Conservation (phyloP, 2,329 filamentous ascomycete species). For the Hymenoscyphus salicellus region DNA sequence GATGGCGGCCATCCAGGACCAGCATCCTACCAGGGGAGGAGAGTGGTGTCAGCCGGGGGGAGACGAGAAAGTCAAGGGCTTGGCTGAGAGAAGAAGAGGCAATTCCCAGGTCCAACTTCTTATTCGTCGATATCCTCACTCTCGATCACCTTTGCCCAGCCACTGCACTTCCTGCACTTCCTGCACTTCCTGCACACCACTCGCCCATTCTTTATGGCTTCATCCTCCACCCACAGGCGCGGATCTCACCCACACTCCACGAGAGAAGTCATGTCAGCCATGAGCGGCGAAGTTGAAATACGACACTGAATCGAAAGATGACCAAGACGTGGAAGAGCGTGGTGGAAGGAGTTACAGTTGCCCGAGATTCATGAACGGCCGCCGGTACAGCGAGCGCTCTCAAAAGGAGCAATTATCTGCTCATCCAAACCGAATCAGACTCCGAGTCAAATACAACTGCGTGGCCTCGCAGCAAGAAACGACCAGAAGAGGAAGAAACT, state of each 20-base stretch:
- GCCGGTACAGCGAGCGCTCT: neutral
- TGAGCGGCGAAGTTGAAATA: neutral
- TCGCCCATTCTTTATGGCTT: neutral
- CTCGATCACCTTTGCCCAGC: neutral
- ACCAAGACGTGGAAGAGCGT: neutral
- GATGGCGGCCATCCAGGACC: neutral
- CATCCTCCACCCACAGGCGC: neutral
- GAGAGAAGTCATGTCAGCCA: neutral
- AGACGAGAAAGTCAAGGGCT: neutral
- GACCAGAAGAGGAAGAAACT: neutral
- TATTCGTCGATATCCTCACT: neutral
- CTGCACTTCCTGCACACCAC: neutral
- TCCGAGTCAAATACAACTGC: neutral
- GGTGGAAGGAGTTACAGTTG: neutral
- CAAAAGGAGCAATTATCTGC: neutral
- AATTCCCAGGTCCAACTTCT: neutral
- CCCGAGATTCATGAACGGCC: neutral
- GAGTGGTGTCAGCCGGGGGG: neutral
- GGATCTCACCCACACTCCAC: neutral
- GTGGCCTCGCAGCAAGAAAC: neutral
- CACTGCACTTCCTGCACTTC: neutral
- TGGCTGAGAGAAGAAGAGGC: neutral
- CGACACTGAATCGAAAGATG: neutral
- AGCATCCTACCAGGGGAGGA: neutral
- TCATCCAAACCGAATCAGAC: neutral